Base-by-base conservation (phyloP, 352 stramenopile genomes). In the Globisporangium apiculatum region DNA sequence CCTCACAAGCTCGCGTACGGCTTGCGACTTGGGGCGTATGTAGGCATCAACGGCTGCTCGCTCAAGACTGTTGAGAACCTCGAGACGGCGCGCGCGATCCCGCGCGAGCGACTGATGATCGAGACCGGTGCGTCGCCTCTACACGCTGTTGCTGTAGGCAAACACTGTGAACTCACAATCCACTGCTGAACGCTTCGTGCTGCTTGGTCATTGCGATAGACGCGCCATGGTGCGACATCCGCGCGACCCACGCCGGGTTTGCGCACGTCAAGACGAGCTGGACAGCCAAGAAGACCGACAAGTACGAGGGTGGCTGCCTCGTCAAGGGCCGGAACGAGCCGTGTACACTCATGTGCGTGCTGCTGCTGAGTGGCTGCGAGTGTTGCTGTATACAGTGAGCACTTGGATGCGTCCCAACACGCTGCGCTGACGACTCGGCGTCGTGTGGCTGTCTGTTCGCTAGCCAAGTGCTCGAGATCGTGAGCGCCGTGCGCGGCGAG, bases 301-400 rank as follows among this genome's bases (percentile, higher is more conserved):
- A 98, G 62, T 97, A 96, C 58, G 75, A 88, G 55, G 56, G 58
- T 8, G 70, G 77, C 0, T 87, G 72, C 51, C 78, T 93, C 35
- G 93, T 99, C 18, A 99, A 99, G 70, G 91, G 94, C 37, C 71
- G 97, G 7, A 97, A 97, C 58, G 97, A 99, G 69, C 96, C 95
- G 6, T 98, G 93, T 72, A 91, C 96, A 18, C 85, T 99, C 43
- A 75, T 96, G 71, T 97, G 97, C 65, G 91, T 97, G 17, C 24
- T 31, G 24, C 24, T 31, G 24, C 24, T 31, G 24, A 31, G 1
- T 31, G 24, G 24, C 3, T 31, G 24, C 24, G 24, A 31, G 24
- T 31, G 24, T 31, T 31, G 24, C 24, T 31, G 24, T 31, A 31
- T 31, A 31, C 24, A 31, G 24, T 31, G 24, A 31, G 24, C 24